Conservation (phyloP, 305 asterid species). For the Fraxinus floribunda region DNA sequence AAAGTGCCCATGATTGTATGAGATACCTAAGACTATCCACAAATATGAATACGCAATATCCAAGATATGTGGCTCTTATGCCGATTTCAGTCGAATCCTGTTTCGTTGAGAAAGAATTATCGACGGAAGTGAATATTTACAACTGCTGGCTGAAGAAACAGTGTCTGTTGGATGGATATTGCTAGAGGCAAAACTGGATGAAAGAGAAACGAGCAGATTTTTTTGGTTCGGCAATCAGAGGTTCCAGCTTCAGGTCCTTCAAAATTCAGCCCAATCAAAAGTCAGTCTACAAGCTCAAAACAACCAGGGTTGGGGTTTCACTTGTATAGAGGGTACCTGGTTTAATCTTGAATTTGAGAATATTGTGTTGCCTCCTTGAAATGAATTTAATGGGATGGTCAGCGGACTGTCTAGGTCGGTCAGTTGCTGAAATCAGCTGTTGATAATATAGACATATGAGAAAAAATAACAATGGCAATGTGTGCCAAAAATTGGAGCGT, state of each 20-base stretch:
- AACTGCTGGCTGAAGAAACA: slow-evolving; percentile 78
- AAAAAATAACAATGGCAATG: neutral
- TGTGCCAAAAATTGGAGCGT: neutral
- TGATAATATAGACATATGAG: neutral
- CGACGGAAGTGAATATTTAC: slow-evolving; percentile 77
- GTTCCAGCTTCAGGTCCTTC: slow-evolving; percentile 83
- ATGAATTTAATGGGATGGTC: slow-evolving; percentile 95
- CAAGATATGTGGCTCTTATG: neutral
- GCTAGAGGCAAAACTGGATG: slow-evolving; percentile 88
- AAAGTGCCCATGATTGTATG: neutral
- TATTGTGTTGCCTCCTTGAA: slow-evolving; percentile 68
- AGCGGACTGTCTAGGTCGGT: slow-evolving; percentile 81
- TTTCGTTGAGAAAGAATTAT: slow-evolving; percentile 17
- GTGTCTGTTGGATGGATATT: slow-evolving; percentile 83
- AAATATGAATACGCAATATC: neutral
- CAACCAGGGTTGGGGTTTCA: neutral
- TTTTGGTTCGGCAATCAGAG: slow-evolving; percentile 63
- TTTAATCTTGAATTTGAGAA: slow-evolving; percentile 82
- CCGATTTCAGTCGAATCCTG: neutral
- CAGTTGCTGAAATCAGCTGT: slow-evolving; percentile 92
- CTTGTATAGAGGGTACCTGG: slow-evolving; percentile 45
- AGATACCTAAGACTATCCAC: neutral
- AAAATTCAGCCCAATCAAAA: neutral
- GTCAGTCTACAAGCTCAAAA: slow-evolving; percentile 16
- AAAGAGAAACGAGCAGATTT: slow-evolving; percentile 80